phyloP scores from a whole-genome alignment of 257 asterid genomes.

The Fraxinus pennsylvanica region DNA sequence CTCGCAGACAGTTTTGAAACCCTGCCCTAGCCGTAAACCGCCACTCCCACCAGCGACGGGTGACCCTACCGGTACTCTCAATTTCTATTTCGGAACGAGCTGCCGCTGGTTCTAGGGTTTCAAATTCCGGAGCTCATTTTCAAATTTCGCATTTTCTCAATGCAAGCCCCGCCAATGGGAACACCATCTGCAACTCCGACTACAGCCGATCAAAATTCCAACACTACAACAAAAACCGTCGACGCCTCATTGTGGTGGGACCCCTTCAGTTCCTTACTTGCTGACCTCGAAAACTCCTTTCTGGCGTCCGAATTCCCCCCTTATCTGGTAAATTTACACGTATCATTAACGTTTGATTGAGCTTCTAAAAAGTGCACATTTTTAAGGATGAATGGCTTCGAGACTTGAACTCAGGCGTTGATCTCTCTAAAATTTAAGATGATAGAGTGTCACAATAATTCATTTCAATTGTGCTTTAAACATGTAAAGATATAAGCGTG shows the following conservation, averaged over 20 bases:
- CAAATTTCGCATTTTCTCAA: background rate
- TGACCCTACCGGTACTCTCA: background rate
- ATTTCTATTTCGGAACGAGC: background rate
- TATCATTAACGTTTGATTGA: background rate
- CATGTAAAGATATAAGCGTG: background rate
- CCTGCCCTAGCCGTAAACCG: background rate
- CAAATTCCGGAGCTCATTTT: slow-evolving; percentile 5
- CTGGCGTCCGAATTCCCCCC: slow-evolving; percentile 56
- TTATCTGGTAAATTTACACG: slow-evolving; percentile 45
- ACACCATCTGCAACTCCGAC: slow-evolving; percentile 31
- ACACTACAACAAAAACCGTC: slow-evolving; percentile 31
- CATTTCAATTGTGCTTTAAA: background rate
- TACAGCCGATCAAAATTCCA: slow-evolving; percentile 35
- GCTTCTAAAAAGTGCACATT: background rate
- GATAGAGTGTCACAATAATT: background rate
- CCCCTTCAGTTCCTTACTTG: slow-evolving; percentile 61
- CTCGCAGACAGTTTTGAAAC: background rate
- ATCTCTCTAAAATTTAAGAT: background rate
- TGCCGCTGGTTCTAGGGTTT: slow-evolving; percentile 33
- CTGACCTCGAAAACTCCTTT: slow-evolving; percentile 69
- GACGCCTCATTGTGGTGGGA: slow-evolving; percentile 97
- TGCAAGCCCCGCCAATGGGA: slow-evolving; percentile 44
- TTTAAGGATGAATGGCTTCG: background rate
- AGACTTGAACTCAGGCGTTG: background rate
- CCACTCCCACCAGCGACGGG: background rate